Evolutionary conservation across 306 rosid species (phyloP), one percentile per base, ranked within the genome.

Genomic region (Fragaria iinumae): DNA sequence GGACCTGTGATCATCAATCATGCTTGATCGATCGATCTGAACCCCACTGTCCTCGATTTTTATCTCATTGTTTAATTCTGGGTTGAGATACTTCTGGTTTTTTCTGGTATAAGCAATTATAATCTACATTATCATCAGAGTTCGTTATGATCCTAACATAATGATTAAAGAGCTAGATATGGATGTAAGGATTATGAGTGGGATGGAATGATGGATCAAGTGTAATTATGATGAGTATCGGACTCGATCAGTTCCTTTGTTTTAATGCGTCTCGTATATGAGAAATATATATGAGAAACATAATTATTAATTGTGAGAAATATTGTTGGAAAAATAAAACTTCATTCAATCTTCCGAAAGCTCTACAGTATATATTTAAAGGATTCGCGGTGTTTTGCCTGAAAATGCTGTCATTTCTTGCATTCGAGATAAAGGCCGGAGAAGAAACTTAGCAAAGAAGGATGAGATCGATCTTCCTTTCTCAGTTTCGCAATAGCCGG

Each of bases 61-160:
- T 34, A 36, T 70, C 74, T 32, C 48, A 69, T 45, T 70, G n/a
- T 48, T 70, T 74, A 7, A 60, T 27, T 57, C 36, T 55, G 76
- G 47, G n/a, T 9, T 52, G 10, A 3, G 56, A 12, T 27, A 23
- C 2, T 34, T 32, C 11, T 38, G 34, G 36, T 62, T 27, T 62
- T 62, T 62, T 12, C 34, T 32, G 67, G 67, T 62, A 62, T 29
- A 62, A 29, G 67, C 41, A 62, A 32, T 62, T 14, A 62, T 62
- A 62, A 62, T 29, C 67, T 29, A 36, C 67, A 62, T 14, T 62
- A 36, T 36, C 39, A 62, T 62, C 36, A 62, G 41, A 62, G 67
- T 32, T 62, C 21, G 67, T 29, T 62, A 62, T 34, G 25, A 65
- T 34, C 47, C 44, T 34, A 65, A 65, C 47, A 65, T 34, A 34